Evolutionary conservation across 2,329 filamentous ascomycete genomes (phyloP).

Genomic region (Aaosphaeria pasadenensis): DNA sequence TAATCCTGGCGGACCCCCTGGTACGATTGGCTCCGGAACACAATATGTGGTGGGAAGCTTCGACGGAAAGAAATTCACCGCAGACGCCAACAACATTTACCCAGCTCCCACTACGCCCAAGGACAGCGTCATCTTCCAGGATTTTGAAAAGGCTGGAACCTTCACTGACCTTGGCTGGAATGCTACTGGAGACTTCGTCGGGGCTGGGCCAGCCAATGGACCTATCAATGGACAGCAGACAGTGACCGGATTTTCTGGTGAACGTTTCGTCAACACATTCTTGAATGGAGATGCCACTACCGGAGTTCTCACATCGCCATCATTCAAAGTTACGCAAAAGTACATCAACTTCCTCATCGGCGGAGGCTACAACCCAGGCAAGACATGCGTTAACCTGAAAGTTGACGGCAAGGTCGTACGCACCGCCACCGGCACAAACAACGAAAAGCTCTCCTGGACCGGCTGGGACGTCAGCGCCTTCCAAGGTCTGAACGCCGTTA

Average conservation of each 20-base stretch:
- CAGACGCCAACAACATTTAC: conserved; percentile 1
- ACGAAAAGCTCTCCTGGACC: conserved; percentile 1
- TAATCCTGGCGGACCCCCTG: conserved; percentile 2
- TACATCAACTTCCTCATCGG: conserved; percentile 4
- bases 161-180: conserved; percentile 3
- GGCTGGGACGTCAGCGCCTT: conserved; percentile 1
- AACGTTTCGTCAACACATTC: conserved; percentile 2
- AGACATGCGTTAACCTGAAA: conserved; percentile 2
- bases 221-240: conserved; percentile 1
- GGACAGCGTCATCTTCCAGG: conserved; percentile 1
- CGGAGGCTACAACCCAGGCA: conserved; percentile 1
- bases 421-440: conserved; percentile 2
- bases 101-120: background rate
- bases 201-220: conserved; percentile 1
- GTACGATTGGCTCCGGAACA: conserved; percentile 2
- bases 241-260: conserved; percentile 2
- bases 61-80: conserved; percentile 1
- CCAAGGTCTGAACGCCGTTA: background rate
- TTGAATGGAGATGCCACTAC: conserved; percentile 3
- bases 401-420: conserved; percentile 1
- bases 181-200: conserved; percentile 2
- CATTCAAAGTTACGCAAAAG: conserved; percentile 3
- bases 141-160: conserved; percentile 1
- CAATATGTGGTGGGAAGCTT: conserved; percentile 3
- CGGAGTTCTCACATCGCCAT: conserved; percentile 2